Conservation (phyloP, 306 rosid genomes). For the Pueraria montana region DNA sequence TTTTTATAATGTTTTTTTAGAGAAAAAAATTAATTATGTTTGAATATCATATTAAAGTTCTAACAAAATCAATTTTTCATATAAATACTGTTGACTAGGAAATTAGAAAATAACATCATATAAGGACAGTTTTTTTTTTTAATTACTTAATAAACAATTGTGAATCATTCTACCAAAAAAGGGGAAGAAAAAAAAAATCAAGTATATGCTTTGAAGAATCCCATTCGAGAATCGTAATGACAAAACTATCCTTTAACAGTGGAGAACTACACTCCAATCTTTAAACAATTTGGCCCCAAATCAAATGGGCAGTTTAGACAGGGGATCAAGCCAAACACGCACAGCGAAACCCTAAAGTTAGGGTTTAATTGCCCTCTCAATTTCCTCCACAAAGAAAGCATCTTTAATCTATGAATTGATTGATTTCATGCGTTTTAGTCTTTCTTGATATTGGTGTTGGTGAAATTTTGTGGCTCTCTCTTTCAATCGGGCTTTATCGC, state of each 20-base stretch:
- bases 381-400: conserved; percentile 40
- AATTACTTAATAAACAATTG: background rate
- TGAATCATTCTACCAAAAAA: background rate
- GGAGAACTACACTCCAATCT: background rate
- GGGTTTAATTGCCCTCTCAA: conserved; percentile 54
- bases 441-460: conserved; percentile 33
- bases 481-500: conserved; percentile 76
- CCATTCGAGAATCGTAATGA: background rate
- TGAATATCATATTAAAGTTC: too few species aligned
- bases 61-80: too few species aligned
- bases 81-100: background rate
- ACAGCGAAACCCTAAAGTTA: conserved; percentile 50
- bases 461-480: conserved; percentile 44
- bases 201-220: background rate
- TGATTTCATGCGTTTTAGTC: conserved; percentile 12
- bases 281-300: conserved; percentile 13
- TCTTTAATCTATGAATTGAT: conserved; percentile 33
- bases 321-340: background rate
- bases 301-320: conserved; percentile 50
- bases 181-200: background rate
- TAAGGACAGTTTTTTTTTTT: background rate
- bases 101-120: background rate
- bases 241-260: conserved; percentile 39
- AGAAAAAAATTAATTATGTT: too few species aligned
- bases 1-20: too few species aligned